A percentile compares a stretch with the other conserved stretches of the same genome.
Evolutionary conservation across 2,329 filamentous ascomycete genomes (phyloP).

Genomic region (Scedosporium dehoogii): DNA sequence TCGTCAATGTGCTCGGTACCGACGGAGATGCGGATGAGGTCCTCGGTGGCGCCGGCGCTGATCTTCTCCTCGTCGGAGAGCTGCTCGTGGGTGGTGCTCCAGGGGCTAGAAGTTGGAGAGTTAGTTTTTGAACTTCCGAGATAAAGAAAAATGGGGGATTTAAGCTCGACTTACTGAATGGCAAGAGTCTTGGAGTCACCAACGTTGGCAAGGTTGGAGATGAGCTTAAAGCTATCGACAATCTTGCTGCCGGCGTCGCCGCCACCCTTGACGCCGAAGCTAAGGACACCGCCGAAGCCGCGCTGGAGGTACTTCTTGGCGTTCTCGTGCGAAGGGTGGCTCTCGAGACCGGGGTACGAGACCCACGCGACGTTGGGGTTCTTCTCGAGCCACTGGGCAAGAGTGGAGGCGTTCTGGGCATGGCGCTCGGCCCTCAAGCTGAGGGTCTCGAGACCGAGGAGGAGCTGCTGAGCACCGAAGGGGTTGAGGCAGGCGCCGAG

Average conservation of each 20-base stretch:
- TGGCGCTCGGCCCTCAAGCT: conserved; percentile 80
- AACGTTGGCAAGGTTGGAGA: conserved; percentile 93
- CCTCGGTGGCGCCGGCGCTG: conserved; percentile 76
- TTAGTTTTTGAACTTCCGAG: neutral
- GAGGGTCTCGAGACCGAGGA: conserved; percentile 84
- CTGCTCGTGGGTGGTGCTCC: conserved; percentile 93
- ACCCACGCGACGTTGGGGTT: conserved; percentile 86
- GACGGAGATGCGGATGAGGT: conserved; percentile 89
- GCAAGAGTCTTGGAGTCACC: conserved; percentile 92
- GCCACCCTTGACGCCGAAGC: conserved; percentile 87
- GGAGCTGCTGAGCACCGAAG: conserved; percentile 84
- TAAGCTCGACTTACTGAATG: conserved; percentile 51
- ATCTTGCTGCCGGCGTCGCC: conserved; percentile 74
- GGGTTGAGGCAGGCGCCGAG: conserved; percentile 75
- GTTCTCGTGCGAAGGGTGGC: conserved; percentile 66
- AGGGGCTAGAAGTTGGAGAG: conserved; percentile 41
- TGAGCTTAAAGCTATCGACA: conserved; percentile 89
- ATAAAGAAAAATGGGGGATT: neutral
- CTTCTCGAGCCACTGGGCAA: conserved; percentile 75
- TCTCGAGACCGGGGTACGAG: conserved; percentile 80
- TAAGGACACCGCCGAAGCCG: conserved; percentile 84
- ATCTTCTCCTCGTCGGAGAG: conserved; percentile 71
- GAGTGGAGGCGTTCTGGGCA: conserved; percentile 67
- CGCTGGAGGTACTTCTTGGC: conserved; percentile 81
- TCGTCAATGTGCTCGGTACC: conserved; percentile 96